These are phyloP conservation scores for Globisporangium alternatum DNA, from an alignment of 352 stramenopile species.

Conservation along the genomic window DNA sequence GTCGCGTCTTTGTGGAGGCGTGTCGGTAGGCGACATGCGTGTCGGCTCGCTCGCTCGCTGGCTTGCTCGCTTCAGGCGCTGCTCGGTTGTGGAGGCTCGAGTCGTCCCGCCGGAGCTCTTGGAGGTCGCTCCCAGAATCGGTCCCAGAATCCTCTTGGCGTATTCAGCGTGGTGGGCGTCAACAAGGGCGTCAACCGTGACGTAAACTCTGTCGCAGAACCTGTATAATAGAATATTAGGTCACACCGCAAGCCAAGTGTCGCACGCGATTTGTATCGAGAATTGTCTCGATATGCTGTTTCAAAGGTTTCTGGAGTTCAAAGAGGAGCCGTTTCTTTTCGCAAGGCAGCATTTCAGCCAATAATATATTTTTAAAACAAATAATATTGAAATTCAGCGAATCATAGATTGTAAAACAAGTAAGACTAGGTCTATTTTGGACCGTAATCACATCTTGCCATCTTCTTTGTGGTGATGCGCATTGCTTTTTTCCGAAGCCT, in stretches of 20 bases:
- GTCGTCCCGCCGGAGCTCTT: not conserved
- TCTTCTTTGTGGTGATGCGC: not conserved
- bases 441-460: constrained; percentile 2
- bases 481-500: not conserved
- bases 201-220: constrained; percentile 6
- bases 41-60: not conserved
- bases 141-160: not conserved
- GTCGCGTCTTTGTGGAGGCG: constrained; percentile 1
- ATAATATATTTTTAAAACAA: not conserved
- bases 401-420: not conserved
- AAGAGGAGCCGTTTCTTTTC: not conserved
- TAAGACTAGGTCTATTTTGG: not conserved
- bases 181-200: not conserved
- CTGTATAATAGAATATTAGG: not conserved
- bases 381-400: not conserved
- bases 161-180: not conserved
- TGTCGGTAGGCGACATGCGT: not conserved
- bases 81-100: not conserved
- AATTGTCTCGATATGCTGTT: not conserved
- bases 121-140: not conserved
- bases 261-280: not conserved
- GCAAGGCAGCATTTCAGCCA: not conserved
- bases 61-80: not conserved
- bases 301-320: not conserved
- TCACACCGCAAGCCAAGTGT: not conserved